Evolutionary conservation across 495 filamentous ascomycete species (phyloP).

Genomic region (Tuber calosporum): DNA sequence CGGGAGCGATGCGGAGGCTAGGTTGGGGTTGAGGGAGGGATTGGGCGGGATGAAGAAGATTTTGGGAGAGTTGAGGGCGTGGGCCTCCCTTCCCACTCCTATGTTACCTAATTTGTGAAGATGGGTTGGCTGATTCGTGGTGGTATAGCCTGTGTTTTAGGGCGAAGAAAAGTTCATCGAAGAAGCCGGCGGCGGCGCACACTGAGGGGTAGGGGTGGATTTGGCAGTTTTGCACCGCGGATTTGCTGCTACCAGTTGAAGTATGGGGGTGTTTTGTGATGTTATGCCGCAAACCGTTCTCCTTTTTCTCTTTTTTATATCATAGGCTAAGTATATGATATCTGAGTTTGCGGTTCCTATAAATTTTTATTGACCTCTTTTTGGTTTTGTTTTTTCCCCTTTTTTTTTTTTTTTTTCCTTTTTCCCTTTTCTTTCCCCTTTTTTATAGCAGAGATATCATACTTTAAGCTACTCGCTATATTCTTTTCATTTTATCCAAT

Average conservation of each 20-base stretch:
- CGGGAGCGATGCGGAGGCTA: conserved; percentile 76
- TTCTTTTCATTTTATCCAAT: neutral
- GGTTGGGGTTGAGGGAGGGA: conserved; percentile 70
- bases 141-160: conserved; percentile 33
- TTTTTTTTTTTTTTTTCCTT: too few species aligned
- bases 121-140: neutral
- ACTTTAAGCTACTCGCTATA: neutral
- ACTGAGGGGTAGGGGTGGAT: neutral
- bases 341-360: neutral
- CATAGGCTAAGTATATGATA: neutral
- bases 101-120: neutral
- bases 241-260: neutral
- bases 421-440: too few species aligned
- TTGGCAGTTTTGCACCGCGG: neutral
- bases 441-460: neutral
- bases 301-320: neutral
- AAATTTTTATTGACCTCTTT: neutral
- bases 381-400: neutral
- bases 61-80: conserved; percentile 72
- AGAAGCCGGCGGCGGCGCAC: neutral
- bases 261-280: neutral
- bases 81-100: conserved; percentile 8
- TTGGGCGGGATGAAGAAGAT: conserved; percentile 79
- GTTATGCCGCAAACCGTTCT: neutral
- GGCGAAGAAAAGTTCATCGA: conserved; percentile 29